phyloP scores from a whole-genome alignment of 106 monocot species.

The Posidonia australis region DNA sequence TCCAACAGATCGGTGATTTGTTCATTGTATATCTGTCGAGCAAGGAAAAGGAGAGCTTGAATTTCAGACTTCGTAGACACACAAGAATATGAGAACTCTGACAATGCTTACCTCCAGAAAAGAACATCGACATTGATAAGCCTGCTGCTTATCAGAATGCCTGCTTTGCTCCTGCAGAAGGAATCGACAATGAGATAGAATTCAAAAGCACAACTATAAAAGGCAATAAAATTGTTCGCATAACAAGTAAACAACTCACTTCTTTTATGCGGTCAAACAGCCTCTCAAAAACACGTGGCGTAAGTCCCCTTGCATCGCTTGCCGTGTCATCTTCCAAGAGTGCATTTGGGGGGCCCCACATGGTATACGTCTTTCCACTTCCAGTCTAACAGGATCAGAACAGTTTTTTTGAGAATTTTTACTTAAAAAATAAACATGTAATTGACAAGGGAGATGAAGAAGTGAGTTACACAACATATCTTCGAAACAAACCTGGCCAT shows the following conservation, averaged over 20 bases:
- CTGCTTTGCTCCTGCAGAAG: slow-evolving; percentile 68
- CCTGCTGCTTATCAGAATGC: slow-evolving; percentile 60
- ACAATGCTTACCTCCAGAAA: slow-evolving; percentile 70
- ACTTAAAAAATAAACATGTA: not conserved
- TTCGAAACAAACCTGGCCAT: slow-evolving; percentile 58
- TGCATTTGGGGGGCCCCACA: slow-evolving; percentile 84
- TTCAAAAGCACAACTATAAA: no score
- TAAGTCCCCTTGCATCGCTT: slow-evolving; percentile 53
- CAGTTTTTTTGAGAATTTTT: not conserved
- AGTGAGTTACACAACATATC: not conserved
- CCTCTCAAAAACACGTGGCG: slow-evolving; percentile 84
- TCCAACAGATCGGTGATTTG: slow-evolving; percentile 96
- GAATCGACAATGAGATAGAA: no score
- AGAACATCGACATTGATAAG: slow-evolving; percentile 78
- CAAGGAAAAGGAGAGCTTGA: no score
- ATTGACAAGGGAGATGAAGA: not conserved
- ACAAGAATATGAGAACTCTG: no score
- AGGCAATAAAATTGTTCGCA: not conserved
- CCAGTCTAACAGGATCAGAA: slow-evolving; percentile 49
- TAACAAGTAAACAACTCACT: slow-evolving; percentile 18
- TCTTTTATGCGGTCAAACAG: slow-evolving; percentile 74
- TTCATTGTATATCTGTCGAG: slow-evolving; percentile 87
- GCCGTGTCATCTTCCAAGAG: slow-evolving; percentile 35
- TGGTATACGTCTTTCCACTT: slow-evolving; percentile 95
- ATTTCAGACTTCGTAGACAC: no score